Evolutionary conservation across 2,329 filamentous ascomycete genomes (phyloP).

Genomic region (Penicillium capsulatum): DNA sequence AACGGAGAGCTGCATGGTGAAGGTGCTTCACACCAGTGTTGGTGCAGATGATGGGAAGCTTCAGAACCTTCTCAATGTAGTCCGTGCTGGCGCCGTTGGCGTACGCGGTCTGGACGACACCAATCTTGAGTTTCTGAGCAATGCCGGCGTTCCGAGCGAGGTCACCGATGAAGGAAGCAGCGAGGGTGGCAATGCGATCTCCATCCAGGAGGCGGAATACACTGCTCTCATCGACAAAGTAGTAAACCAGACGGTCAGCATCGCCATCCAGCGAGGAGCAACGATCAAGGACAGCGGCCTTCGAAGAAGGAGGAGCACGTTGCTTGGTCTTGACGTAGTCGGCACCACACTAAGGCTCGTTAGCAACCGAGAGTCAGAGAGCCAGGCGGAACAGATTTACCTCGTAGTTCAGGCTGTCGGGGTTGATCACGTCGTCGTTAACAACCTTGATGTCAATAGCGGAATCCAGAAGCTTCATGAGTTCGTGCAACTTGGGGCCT

Average conservation of each 20-base stretch:
- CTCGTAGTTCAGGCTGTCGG: conserved; percentile 83
- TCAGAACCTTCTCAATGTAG: conserved; percentile 82
- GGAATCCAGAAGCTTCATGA: conserved; percentile 76
- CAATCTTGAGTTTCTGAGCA: conserved; percentile 75
- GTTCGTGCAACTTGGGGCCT: conserved; percentile 79
- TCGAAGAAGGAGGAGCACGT: conserved; percentile 76
- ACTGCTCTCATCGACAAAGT: conserved; percentile 77
- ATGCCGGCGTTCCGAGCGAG: conserved; percentile 77
- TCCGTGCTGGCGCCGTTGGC: conserved; percentile 93
- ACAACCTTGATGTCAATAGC: conserved; percentile 77
- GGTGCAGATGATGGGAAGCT: conserved; percentile 87
- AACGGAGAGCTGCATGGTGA: conserved; percentile 91
- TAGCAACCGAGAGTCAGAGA: too few species aligned
- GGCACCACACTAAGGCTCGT: conserved; percentile 67
- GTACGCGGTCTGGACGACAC: conserved; percentile 95
- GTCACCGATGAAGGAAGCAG: conserved; percentile 88
- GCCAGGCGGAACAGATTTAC: too few species aligned
- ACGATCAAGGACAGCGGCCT: conserved; percentile 69
- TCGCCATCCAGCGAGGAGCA: conserved; percentile 93
- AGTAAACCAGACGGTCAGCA: conserved; percentile 92
- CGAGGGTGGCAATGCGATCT: conserved; percentile 91
- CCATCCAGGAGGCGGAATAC: conserved; percentile 92
- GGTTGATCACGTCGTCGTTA: conserved; percentile 89
- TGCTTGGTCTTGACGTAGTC: conserved; percentile 98
- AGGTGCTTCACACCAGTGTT: conserved; percentile 96